These are phyloP conservation scores for Pleurotus pulmonarius DNA, from an alignment of 768 basidiomycete genomes.

Conservation along the genomic window DNA sequence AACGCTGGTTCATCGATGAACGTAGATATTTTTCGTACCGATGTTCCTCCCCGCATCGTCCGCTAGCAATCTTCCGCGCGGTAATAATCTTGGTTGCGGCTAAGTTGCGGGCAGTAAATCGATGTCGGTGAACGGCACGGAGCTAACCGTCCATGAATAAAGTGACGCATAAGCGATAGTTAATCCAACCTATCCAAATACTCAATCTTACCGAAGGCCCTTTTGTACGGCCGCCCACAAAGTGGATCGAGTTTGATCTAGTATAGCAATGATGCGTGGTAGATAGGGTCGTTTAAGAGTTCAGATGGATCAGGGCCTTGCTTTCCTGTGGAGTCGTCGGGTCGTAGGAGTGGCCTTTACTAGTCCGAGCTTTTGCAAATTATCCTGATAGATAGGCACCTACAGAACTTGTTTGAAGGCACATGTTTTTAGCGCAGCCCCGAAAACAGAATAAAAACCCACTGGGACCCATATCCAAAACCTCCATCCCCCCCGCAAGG, in stretches of 20 bases:
- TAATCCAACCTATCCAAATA: not conserved
- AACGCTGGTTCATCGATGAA: not conserved
- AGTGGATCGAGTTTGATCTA: not conserved
- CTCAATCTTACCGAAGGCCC: not conserved
- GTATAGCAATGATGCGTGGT: constrained; percentile 1
- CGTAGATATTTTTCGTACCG: not conserved
- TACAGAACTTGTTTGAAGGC: not conserved
- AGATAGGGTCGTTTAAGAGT: not conserved
- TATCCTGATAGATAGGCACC: no score
- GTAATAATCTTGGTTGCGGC: not conserved
- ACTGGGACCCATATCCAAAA: not conserved
- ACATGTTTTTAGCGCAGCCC: constrained; percentile 1
- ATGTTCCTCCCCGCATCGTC: not conserved
- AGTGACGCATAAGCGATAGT: not conserved
- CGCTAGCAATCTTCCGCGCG: not conserved
- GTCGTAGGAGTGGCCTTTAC: no score
- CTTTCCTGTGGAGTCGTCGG: no score
- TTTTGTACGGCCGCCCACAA: no score
- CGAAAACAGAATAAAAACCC: constrained; percentile 1
- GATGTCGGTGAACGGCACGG: not conserved
- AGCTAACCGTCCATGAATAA: not conserved
- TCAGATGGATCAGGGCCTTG: not conserved
- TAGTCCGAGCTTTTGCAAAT: no score
- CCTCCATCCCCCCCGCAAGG: not conserved
- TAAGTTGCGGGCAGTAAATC: not conserved